These are phyloP conservation scores for Tremellales sp. DNA, from an alignment of 1,284 basidiomycete genomes.

Conservation along the genomic window DNA sequence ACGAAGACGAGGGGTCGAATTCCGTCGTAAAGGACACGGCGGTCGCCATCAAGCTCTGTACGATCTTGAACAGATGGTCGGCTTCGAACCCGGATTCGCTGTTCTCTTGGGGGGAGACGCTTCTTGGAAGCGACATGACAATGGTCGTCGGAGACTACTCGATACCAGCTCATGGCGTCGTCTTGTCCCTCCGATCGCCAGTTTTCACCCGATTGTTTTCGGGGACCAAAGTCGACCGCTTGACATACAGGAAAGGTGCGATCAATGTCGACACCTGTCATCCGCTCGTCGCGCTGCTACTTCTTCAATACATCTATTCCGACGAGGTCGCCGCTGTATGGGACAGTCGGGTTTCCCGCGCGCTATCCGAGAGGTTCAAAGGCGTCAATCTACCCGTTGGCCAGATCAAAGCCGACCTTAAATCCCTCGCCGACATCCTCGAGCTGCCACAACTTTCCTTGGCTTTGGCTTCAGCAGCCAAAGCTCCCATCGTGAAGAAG, in stretches of 20 bases:
- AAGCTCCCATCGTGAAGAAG: constrained; percentile 30
- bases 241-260: constrained; percentile 8
- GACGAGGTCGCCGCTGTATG: constrained; percentile 79
- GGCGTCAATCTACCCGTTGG: constrained; percentile 51
- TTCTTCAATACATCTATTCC: constrained; percentile 83
- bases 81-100: constrained; percentile 33
- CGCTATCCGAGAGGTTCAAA: constrained; percentile 52
- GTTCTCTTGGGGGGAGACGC: constrained; percentile 41
- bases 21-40: constrained; percentile 45
- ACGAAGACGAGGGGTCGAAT: constrained; percentile 44
- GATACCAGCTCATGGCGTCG: constrained; percentile 42
- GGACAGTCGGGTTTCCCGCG: constrained; percentile 67
- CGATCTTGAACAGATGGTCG: constrained; percentile 41
- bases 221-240: constrained; percentile 16
- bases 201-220: constrained; percentile 20
- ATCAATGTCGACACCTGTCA: constrained; percentile 32
- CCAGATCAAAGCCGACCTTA: constrained; percentile 64
- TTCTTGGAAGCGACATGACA: constrained; percentile 42
- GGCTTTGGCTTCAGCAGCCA: constrained; percentile 38
- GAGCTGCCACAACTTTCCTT: constrained; percentile 40
- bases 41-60: constrained; percentile 40
- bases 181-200: constrained; percentile 36
- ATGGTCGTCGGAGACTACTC: constrained; percentile 33
- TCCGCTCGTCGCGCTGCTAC: constrained; percentile 64
- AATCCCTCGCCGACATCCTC: constrained; percentile 56